Percentiles rank a stretch among this genome's conserved stretches.
phyloP scores from a whole-genome alignment of 73 alveolate species.

The Blepharisma japonicum region DNA sequence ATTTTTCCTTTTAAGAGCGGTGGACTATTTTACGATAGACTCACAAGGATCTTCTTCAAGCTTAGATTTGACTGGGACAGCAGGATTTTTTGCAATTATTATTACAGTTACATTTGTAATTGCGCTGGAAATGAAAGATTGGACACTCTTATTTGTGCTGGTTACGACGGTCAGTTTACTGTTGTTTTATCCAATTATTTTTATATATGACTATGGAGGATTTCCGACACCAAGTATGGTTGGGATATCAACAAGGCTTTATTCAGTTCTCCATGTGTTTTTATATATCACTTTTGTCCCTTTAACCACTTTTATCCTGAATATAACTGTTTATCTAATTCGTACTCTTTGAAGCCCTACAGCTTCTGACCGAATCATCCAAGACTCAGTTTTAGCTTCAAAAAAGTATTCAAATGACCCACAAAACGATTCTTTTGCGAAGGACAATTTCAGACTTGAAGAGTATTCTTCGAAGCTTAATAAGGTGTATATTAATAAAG shows the following conservation, averaged over 20 bases:
- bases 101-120: not conserved
- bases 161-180: not conserved
- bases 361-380: not conserved
- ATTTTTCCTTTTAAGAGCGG: not conserved
- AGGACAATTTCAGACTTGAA: too few species aligned
- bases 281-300: not conserved
- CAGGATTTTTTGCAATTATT: slow-evolving; percentile 1
- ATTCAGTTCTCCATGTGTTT: not conserved
- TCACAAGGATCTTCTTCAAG: not conserved
- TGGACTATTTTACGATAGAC: not conserved
- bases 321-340: not conserved
- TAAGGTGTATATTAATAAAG: too few species aligned
- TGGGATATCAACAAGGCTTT: not conserved
- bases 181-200: not conserved
- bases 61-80: slow-evolving; percentile 10
- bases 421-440: too few species aligned
- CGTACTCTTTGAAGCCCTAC: not conserved
- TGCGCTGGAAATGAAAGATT: not conserved
- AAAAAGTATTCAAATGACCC: too few species aligned
- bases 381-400: not conserved
- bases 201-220: not conserved
- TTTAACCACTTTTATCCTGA: not conserved
- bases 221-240: not conserved
- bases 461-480: too few species aligned
- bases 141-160: slow-evolving; percentile 4